phyloP scores from a whole-genome alignment of 2,329 filamentous ascomycete species.

The Ceratocystis cacaofunesta region DNA sequence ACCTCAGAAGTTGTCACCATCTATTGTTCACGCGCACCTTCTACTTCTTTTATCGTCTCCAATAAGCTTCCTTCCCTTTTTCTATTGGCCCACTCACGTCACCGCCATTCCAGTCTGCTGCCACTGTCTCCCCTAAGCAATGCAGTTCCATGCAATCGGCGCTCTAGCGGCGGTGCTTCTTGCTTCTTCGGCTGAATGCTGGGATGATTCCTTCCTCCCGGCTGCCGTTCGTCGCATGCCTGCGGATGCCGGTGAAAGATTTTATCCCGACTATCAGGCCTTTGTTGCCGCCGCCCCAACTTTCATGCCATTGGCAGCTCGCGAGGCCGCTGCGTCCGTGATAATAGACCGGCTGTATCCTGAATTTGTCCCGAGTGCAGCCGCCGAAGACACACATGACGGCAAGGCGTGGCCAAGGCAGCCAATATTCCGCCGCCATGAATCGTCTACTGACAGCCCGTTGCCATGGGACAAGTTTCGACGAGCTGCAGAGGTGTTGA shows the following conservation, averaged over 20 bases:
- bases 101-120: not conserved
- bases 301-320: conserved; percentile 21
- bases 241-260: conserved; percentile 56
- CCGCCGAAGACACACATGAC: conserved; percentile 38
- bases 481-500: conserved; percentile 33
- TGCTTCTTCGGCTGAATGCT: conserved; percentile 19
- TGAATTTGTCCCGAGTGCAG: conserved; percentile 11
- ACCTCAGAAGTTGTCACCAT: too few relatives aligned
- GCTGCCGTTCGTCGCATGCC: conserved; percentile 59
- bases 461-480: conserved; percentile 21
- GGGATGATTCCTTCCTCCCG: conserved; percentile 29
- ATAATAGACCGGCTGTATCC: conserved; percentile 20
- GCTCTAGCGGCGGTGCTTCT: conserved; percentile 5
- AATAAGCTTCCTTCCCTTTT: not conserved
- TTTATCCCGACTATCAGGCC: conserved; percentile 51
- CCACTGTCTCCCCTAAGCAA: conserved; percentile 19
- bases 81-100: not conserved
- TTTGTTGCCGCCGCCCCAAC: conserved; percentile 24
- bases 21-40: not conserved
- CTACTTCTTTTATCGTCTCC: not conserved
- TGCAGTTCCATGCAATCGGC: conserved; percentile 24
- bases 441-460: conserved; percentile 14
- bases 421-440: conserved; percentile 8
- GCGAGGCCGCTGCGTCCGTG: conserved; percentile 23
- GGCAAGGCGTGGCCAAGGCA: conserved; percentile 24